phyloP scores from a whole-genome alignment of 805 yeast species.

The Candida incommunis region DNA sequence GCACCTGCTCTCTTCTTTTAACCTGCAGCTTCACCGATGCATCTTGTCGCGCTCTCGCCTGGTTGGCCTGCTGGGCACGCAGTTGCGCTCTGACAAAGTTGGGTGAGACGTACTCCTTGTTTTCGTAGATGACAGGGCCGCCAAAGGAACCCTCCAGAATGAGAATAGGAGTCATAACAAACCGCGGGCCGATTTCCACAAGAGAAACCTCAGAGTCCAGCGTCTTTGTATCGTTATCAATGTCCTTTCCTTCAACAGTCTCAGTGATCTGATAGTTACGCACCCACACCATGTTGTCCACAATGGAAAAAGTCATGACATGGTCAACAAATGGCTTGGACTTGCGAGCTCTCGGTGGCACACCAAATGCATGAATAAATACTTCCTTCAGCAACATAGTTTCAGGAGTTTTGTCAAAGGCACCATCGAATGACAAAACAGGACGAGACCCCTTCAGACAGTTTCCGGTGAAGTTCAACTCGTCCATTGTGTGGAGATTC shows the following conservation, averaged over 20 bases:
- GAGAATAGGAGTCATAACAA: slow-evolving; percentile 82
- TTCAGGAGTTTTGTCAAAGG: slow-evolving; percentile 61
- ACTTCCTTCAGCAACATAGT: slow-evolving; percentile 67
- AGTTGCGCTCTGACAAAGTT: slow-evolving; percentile 85
- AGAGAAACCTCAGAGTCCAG: slow-evolving; percentile 49
- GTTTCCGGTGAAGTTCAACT: slow-evolving; percentile 91
- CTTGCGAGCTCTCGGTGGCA: slow-evolving; percentile 86
- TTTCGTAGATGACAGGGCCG: slow-evolving; percentile 94
- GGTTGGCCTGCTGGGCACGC: slow-evolving; percentile 64
- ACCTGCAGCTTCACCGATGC: slow-evolving; percentile 66
- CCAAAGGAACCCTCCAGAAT: slow-evolving; percentile 94
- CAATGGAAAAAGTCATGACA: slow-evolving; percentile 83
- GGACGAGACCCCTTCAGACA: slow-evolving; percentile 94
- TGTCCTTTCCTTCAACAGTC: slow-evolving; percentile 31
- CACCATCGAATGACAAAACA: slow-evolving; percentile 69
- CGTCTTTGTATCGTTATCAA: slow-evolving; percentile 27
- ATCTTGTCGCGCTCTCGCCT: slow-evolving; percentile 65
- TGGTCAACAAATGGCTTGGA: slow-evolving; percentile 92
- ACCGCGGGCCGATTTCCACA: slow-evolving; percentile 94
- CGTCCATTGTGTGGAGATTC: slow-evolving; percentile 92
- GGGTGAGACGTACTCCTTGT: slow-evolving; percentile 93
- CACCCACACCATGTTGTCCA: slow-evolving; percentile 89
- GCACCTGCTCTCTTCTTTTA: slow-evolving; percentile 57
- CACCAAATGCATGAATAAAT: slow-evolving; percentile 76
- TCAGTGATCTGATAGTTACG: slow-evolving; percentile 85